These are phyloP conservation scores for Quercus tomentella DNA, from an alignment of 331 rosid species.

Conservation along the genomic window DNA sequence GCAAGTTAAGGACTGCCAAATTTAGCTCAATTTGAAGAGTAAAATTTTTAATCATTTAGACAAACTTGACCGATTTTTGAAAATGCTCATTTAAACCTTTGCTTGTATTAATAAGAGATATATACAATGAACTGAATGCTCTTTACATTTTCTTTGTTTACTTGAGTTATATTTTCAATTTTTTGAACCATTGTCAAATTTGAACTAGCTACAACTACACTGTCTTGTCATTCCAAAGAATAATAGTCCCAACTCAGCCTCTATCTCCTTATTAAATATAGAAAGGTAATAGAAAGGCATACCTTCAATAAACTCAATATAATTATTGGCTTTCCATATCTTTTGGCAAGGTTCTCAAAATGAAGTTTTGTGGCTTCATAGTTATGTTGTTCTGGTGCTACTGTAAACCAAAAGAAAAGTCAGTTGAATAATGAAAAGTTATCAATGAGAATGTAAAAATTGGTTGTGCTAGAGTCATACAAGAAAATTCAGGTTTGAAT, in stretches of 20 bases:
- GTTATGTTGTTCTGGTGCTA: slow-evolving; percentile 54
- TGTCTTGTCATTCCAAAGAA: not conserved
- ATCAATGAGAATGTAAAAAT: not conserved
- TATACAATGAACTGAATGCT: not conserved
- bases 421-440: slow-evolving; percentile 13
- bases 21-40: not conserved
- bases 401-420: slow-evolving; percentile 34
- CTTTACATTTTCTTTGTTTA: not conserved
- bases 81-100: not conserved
- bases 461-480: slow-evolving; percentile 40
- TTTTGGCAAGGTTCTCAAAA: slow-evolving; percentile 73
- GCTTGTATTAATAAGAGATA: not conserved
- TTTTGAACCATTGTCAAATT: not conserved
- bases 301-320: slow-evolving; percentile 95
- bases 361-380: slow-evolving; percentile 88
- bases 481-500: slow-evolving; percentile 77
- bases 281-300: slow-evolving; percentile 18
- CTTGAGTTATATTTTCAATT: not conserved
- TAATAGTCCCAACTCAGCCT: not conserved
- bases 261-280: not conserved
- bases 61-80: not conserved
- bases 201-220: not conserved
- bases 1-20: not conserved
- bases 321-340: slow-evolving; percentile 92
- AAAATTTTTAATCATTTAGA: not conserved